phyloP scores from a whole-genome alignment of 1,139 yeast genomes.

The Blastobotrys arbuscula region DNA sequence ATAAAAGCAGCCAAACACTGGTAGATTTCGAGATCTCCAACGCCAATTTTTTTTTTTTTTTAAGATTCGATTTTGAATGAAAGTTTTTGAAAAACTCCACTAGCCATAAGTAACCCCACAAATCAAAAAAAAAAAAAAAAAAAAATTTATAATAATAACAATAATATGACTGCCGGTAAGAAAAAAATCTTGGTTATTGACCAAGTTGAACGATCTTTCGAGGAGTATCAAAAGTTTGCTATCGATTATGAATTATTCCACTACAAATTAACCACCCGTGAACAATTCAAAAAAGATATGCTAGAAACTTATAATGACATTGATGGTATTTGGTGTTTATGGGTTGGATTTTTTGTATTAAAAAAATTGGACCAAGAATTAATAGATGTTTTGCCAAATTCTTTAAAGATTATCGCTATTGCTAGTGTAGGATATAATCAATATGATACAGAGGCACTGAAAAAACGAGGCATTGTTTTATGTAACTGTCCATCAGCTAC shows the following conservation, averaged over 20 bases:
- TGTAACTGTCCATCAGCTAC: slow-evolving; percentile 53
- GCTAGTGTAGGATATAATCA: slow-evolving; percentile 71
- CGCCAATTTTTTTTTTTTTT: too few relatives aligned
- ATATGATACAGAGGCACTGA: slow-evolving; percentile 44
- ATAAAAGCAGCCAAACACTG: too few relatives aligned
- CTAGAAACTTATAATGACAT: slow-evolving; percentile 25
- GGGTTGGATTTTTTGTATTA: slow-evolving; percentile 17
- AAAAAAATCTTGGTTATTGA: slow-evolving; percentile 8
- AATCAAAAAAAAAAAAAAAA: too few relatives aligned
- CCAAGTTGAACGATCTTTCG: slow-evolving; percentile 3
- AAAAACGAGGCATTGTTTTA: slow-evolving; percentile 45
- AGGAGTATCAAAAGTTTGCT: slow-evolving; percentile 7
- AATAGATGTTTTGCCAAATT: slow-evolving; percentile 46
- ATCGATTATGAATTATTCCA: slow-evolving; percentile 10
- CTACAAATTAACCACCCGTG: slow-evolving; percentile 17
- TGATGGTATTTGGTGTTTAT: slow-evolving; percentile 27
- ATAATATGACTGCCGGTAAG: too few relatives aligned
- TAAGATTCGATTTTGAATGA: too few relatives aligned
- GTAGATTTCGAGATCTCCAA: too few relatives aligned
- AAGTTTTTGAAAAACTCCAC: too few relatives aligned
- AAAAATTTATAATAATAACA: too few relatives aligned
- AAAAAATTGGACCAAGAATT: slow-evolving; percentile 35
- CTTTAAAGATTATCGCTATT: slow-evolving; percentile 52
- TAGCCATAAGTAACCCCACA: too few relatives aligned
- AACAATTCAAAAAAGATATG: slow-evolving; percentile 28